A percentile compares a stretch with the other conserved stretches of the same genome.
Evolutionary conservation across 192 early-diverging fungal species (phyloP).

Genomic region (Chytriomyces sp.): DNA sequence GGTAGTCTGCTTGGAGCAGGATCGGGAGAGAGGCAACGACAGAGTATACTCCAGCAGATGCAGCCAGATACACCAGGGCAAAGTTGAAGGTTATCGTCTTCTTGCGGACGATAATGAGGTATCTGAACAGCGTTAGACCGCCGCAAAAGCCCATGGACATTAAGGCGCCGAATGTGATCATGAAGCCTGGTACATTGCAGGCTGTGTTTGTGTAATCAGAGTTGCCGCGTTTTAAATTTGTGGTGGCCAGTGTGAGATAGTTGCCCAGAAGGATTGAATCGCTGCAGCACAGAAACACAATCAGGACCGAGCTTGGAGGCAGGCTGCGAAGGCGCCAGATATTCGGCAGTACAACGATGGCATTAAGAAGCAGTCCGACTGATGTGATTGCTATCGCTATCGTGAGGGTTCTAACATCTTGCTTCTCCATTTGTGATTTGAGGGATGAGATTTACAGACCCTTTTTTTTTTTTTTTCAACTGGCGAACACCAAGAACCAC

Average conservation of each 20-base stretch:
- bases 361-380: background rate
- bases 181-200: background rate
- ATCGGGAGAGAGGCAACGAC: background rate
- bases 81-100: background rate
- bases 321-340: background rate
- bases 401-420: no score
- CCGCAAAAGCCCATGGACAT: background rate
- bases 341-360: background rate
- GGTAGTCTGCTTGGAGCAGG: background rate
- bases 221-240: background rate
- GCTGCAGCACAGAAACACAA: background rate
- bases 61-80: background rate
- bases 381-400: background rate
- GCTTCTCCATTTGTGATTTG: no score
- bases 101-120: background rate
- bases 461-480: no score
- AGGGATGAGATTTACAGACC: no score
- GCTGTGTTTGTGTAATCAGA: background rate
- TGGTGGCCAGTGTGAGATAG: background rate
- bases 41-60: background rate
- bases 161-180: background rate
- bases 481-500: no score
- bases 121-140: background rate
- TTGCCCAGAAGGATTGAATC: background rate
- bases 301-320: background rate